phyloP scores from a whole-genome alignment of 2,329 filamentous ascomycete species.

The Trichoderma sp. region DNA sequence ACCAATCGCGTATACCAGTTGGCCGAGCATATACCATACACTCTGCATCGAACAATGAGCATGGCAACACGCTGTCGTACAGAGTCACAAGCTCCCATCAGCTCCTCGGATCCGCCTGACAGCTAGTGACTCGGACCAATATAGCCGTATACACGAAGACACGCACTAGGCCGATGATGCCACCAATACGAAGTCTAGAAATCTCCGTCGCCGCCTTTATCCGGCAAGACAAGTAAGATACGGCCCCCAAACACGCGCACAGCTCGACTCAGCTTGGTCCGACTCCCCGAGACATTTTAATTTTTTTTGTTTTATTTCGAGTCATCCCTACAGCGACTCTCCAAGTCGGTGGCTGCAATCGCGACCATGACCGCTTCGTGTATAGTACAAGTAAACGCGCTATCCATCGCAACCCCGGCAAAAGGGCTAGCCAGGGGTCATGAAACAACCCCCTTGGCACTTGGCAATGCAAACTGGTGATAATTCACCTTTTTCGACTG shows the following conservation, averaged over 20 bases:
- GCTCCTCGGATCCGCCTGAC: neutral
- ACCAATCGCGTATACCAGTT: neutral
- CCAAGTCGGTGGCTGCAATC: neutral
- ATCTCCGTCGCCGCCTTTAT: neutral
- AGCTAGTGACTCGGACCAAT: neutral
- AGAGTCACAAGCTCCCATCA: neutral
- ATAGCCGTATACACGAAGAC: neutral
- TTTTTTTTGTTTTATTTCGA: neutral
- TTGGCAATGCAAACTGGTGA: slow-evolving; percentile 13
- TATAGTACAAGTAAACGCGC: neutral
- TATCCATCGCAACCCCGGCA: neutral
- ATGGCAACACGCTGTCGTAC: neutral
- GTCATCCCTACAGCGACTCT: neutral
- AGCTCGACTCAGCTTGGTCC: neutral
- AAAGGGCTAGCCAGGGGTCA: slow-evolving; percentile 13
- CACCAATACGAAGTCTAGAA: neutral
- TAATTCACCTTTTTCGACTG: neutral
- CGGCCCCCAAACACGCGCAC: neutral
- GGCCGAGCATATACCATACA: neutral
- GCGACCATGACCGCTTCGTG: neutral
- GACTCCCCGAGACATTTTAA: neutral
- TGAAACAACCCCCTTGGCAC: slow-evolving; percentile 18
- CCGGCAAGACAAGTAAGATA: neutral
- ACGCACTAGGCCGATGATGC: neutral
- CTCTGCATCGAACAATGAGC: neutral